Evolutionary conservation across 2,329 filamentous ascomycete species (phyloP).

Genomic region (Leptographium flavum): DNA sequence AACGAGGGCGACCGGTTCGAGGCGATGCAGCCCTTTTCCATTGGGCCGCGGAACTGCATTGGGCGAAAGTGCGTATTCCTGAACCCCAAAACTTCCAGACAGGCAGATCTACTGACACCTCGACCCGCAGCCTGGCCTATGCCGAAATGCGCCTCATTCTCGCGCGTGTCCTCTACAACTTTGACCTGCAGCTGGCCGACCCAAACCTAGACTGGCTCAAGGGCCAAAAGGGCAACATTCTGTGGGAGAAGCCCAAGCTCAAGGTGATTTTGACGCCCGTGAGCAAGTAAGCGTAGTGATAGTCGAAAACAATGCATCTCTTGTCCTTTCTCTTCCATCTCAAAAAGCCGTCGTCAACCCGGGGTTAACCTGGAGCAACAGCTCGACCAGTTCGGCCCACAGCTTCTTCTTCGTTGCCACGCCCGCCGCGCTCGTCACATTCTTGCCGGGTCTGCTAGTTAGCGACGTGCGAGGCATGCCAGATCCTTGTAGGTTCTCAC

Average conservation of each 20-base stretch:
- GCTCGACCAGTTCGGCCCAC: not conserved
- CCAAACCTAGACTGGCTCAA: not conserved
- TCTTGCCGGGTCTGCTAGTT: not conserved
- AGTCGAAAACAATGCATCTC: no score
- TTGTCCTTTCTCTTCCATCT: no score
- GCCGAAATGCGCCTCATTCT: conserved; percentile 3
- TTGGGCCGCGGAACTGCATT: conserved; percentile 9
- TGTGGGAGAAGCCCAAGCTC: not conserved
- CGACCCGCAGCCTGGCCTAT: conserved; percentile 7
- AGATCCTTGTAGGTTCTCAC: not conserved
- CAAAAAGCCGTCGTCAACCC: not conserved
- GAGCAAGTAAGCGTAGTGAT: not conserved
- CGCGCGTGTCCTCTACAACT: not conserved
- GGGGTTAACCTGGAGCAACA: not conserved
- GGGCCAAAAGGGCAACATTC: not conserved
- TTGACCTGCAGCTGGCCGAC: not conserved
- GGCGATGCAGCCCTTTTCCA: conserved; percentile 17
- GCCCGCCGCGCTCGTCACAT: not conserved
- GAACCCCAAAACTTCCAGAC: no score
- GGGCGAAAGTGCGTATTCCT: conserved; percentile 6
- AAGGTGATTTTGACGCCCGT: not conserved
- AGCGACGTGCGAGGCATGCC: not conserved
- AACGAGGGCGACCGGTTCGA: conserved; percentile 26
- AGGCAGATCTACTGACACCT: no score
- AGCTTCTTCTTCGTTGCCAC: not conserved